Base-by-base conservation (phyloP, 2,329 filamentous ascomycete genomes). In the Calonectria honghensis region DNA sequence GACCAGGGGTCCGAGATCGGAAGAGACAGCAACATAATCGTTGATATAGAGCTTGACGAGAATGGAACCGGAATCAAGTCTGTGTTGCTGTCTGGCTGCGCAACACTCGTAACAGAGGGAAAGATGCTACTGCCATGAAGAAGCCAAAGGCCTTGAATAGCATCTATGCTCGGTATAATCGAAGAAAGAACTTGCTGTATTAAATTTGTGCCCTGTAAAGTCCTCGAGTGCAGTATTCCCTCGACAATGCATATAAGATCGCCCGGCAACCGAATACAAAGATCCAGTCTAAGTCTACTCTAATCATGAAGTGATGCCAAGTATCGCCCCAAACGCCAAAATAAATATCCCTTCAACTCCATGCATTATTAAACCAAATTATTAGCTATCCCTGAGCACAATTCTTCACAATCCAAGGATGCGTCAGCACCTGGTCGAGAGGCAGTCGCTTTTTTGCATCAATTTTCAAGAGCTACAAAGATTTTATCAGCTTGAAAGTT, bases 401-500 rank as follows among this genome's bases (percentile, higher is more conserved):
- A 54, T 79, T 27, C 51, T 77, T 77, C 13, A 75, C 16, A 61
- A 81, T 78, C 78, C 78, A 81, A 29, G 79, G 79, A 50, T 81
- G 79, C 5, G 72, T 66, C 16, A 70, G 73, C 4, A 77, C 75
- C 50, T 79, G 41, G 13, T 75, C 68, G 6, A 80, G 65, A 1
- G 76, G 65, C 18, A 81, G 31, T 63, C 79, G 73, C 35, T 79
- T 77, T 6, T 57, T 24, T 2, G 79, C 73, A 57, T 81, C 76
- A 18, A 76, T 50, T 20, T 77, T 73, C 7, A 81, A 52, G 4
- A 81, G 51, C 79, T 80, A 16, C 16, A 4, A 14, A 54, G 35
- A 70, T n/a, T 39, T 39, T 9, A 27, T 61, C 37, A 61, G 35
- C n/a, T 14, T 18, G 4, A n/a, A 5, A 37, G 16, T 37, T 27